Base-by-base conservation (phyloP, 176 grass and related monocot species). In the Thalia dealbata region DNA sequence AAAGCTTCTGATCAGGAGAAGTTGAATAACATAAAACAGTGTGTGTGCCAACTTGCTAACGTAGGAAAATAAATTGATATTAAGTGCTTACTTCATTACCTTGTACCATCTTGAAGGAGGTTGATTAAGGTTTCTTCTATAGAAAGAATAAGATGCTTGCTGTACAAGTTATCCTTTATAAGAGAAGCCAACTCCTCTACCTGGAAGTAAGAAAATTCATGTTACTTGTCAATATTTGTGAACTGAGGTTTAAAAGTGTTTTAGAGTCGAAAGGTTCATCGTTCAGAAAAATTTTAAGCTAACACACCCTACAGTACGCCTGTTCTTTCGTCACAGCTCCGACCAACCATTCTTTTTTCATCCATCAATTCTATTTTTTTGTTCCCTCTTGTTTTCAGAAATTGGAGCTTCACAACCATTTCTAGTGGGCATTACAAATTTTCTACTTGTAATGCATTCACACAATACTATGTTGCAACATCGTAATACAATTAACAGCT, bases 111-210 rank as follows among this genome's bases (percentile, higher is more conserved):
- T 75, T 88, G 70, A 58, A 93, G 87, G 60, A 77, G 72, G 67
- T 66, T 73, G 73, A 92, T 19, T 13, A 97, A 74, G 7, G 69
- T 9, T 75, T 97, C 95, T 72, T 97, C 90, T 19, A 83, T 88
- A 70, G 95, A 86, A 77, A 97, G 95, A 50, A 97, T 74, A n/a
- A 97, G 87, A 70, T 97, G 95, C 70, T 97, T 97, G 85, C 85
- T 88, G 80, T 86, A 82, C 48, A 97, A 86, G 80, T 97, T 97
- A 56, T 97, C 90, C 82, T 84, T 97, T 71, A 97, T 61, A 58
- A 97, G 95, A 75, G 83, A 93, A 74, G 95, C 87, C 73, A 97
- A 83, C 81, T 97, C 95, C 81, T 97, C 83, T 3, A 93, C 86
- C 86, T 92, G 72, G 7, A 71, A 72, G 25, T 62, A 68, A 43